These are phyloP conservation scores for Plasmodium chabaudi DNA, from an alignment of 169 alveolate species.

Conservation along the genomic window DNA sequence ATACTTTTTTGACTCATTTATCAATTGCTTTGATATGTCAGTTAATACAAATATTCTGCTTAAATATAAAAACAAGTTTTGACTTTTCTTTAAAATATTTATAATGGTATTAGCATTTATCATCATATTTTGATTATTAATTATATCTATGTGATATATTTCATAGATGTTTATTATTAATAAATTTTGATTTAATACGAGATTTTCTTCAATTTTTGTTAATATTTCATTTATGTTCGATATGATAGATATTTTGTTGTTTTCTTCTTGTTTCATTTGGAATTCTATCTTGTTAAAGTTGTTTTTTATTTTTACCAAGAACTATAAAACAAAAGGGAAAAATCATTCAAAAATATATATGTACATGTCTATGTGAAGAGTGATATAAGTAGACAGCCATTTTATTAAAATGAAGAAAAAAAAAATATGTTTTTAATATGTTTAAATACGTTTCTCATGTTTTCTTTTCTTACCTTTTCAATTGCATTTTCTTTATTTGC, in stretches of 20 bases:
- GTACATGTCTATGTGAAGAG: background rate
- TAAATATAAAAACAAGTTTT: slow-evolving; percentile 50
- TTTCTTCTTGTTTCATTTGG: slow-evolving; percentile 72
- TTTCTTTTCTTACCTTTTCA: slow-evolving; percentile 40
- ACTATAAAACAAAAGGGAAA: slow-evolving; percentile 8
- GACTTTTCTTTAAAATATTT: slow-evolving; percentile 62
- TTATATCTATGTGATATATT: slow-evolving; percentile 65
- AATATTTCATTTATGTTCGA: slow-evolving; percentile 71
- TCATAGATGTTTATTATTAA: slow-evolving; percentile 67
- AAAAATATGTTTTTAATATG: no score
- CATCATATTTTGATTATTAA: slow-evolving; percentile 73
- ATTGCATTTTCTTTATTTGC: slow-evolving; percentile 73
- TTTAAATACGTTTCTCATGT: no score
- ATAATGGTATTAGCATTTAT: slow-evolving; percentile 61
- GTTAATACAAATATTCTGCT: slow-evolving; percentile 68
- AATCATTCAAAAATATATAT: background rate
- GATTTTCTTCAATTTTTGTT: slow-evolving; percentile 63
- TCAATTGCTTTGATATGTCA: slow-evolving; percentile 60
- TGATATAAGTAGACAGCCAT: background rate
- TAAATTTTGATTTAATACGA: slow-evolving; percentile 61
- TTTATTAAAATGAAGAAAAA: no score
- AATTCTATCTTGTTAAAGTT: slow-evolving; percentile 68
- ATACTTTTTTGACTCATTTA: slow-evolving; percentile 71
- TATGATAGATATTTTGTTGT: slow-evolving; percentile 52
- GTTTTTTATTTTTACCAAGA: slow-evolving; percentile 57